A percentile compares a stretch with the other conserved stretches of the same genome.
Conservation (phyloP, 2,329 filamentous ascomycete species). For the Sporothrix variecibatus region DNA sequence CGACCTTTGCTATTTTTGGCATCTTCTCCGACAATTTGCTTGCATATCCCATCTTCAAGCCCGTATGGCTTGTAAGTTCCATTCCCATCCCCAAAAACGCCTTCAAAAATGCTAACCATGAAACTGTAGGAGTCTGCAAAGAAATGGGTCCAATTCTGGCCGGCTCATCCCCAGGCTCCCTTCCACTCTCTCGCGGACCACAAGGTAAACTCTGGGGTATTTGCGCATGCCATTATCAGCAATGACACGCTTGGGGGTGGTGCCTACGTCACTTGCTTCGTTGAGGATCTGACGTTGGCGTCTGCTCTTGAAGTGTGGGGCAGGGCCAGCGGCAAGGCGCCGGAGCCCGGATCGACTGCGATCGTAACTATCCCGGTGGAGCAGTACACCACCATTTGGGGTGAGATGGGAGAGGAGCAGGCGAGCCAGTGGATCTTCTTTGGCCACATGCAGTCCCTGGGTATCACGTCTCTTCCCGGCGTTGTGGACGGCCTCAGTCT, state of each 20-base stretch:
- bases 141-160: constrained; percentile 1
- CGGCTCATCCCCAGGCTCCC: not conserved
- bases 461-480: not conserved
- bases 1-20: not conserved
- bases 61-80: not conserved
- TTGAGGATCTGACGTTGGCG: not conserved
- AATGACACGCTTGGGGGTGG: not conserved
- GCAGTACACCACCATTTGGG: not conserved
- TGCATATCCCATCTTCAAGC: not conserved
- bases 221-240: not conserved
- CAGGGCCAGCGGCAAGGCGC: not conserved
- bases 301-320: not conserved
- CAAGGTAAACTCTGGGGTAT: not conserved
- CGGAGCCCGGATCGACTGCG: not conserved
- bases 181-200: not conserved
- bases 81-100: not conserved
- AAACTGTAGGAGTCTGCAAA: not conserved
- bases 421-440: not conserved
- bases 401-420: not conserved
- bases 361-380: not conserved
- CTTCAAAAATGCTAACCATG: not conserved
- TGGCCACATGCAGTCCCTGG: not conserved
- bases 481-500: not conserved
- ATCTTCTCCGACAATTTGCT: not conserved
- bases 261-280: not conserved